Base-by-base conservation (phyloP, 2,329 filamentous ascomycete species). In the Lizonia empirigonia region DNA sequence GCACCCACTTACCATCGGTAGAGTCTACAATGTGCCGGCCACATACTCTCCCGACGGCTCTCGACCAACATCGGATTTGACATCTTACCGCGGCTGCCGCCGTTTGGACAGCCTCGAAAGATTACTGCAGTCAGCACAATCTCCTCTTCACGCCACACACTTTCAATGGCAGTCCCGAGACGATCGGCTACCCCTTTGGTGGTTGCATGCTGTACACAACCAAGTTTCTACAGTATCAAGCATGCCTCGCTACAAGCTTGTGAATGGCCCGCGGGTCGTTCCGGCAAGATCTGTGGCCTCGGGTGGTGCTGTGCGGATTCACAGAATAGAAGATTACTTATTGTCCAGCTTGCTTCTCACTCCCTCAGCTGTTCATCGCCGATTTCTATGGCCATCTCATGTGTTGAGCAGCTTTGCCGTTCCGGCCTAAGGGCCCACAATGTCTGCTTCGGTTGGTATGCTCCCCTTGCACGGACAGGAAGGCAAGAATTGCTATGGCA, bases 41-140 rank as follows among this genome's bases (percentile, higher is more conserved):
- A n/a, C 23, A 23, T 19, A 22, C 4, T 18, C n/a, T 3, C n/a
- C 19, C 33, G 13, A 16, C 19, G 16, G 7, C n/a, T 34, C 16
- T 19, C 16, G 10, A 23, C 13, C 18, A 12, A 34, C n/a, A 29
- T 39, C 16, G 6, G 15, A 2, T 33, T 35, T 35, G 29, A 24
- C 16, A 19, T 50, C 22, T 44, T 29, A 39, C 35, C 47, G 40
- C 47, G 27, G 30, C 29, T 50, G 35, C 47, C 47, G 47, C 47
- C 23, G 23, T 24, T 12, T 16, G 29, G 27, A 15, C 26, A 33
- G 13, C 18, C 24, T 42, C 16, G 22, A 38, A 34, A 13, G 33
- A 39, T 35, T 22, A 27, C 40, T 45, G 47, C 47, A 50, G 47
- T 50, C 47, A 45, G 40, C 47, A 50, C 40, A 34, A 38, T 38